Conservation (phyloP, 2,329 filamentous ascomycete genomes). For the Zelopaecilomyces penicillatus region DNA sequence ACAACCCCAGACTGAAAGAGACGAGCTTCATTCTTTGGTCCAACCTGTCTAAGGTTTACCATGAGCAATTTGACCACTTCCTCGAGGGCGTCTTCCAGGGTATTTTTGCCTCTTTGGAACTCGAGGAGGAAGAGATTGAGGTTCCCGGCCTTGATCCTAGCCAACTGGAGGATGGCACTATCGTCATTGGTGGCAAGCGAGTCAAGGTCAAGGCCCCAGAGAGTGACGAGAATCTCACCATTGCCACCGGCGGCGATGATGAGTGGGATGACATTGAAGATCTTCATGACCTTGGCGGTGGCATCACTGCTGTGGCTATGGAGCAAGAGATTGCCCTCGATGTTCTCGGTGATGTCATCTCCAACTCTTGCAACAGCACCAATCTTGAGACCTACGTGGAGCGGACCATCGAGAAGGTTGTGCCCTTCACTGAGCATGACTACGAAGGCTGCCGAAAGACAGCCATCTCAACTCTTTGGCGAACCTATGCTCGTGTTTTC, state of each 20-base stretch:
- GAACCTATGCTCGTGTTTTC: slow-evolving; percentile 86
- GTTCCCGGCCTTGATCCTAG: slow-evolving; percentile 49
- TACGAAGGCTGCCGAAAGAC: slow-evolving; percentile 94
- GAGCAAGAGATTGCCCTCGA: slow-evolving; percentile 98
- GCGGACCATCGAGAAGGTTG: slow-evolving; percentile 73
- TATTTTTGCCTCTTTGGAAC: slow-evolving; percentile 75
- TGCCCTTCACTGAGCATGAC: slow-evolving; percentile 74
- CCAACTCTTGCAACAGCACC: slow-evolving; percentile 71
- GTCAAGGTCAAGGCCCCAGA: slow-evolving; percentile 61
- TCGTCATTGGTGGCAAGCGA: slow-evolving; percentile 75
- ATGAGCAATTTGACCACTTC: slow-evolving; percentile 72
- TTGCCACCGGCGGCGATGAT: slow-evolving; percentile 46
- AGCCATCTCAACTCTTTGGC: slow-evolving; percentile 84
- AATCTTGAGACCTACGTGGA: slow-evolving; percentile 73
- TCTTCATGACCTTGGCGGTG: slow-evolving; percentile 67
- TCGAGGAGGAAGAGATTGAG: slow-evolving; percentile 82
- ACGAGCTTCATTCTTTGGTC: slow-evolving; percentile 98
- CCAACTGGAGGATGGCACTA: slow-evolving; percentile 65
- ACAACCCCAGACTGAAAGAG: slow-evolving; percentile 85
- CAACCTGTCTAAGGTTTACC: slow-evolving; percentile 87
- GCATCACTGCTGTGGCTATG: slow-evolving; percentile 79
- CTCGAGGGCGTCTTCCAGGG: slow-evolving; percentile 69
- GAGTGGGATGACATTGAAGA: slow-evolving; percentile 60
- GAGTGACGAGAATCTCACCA: slow-evolving; percentile 46
- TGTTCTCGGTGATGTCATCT: slow-evolving; percentile 86